Base-by-base conservation (phyloP, 352 stramenopile genomes). In the Globisporangium nagaii region DNA sequence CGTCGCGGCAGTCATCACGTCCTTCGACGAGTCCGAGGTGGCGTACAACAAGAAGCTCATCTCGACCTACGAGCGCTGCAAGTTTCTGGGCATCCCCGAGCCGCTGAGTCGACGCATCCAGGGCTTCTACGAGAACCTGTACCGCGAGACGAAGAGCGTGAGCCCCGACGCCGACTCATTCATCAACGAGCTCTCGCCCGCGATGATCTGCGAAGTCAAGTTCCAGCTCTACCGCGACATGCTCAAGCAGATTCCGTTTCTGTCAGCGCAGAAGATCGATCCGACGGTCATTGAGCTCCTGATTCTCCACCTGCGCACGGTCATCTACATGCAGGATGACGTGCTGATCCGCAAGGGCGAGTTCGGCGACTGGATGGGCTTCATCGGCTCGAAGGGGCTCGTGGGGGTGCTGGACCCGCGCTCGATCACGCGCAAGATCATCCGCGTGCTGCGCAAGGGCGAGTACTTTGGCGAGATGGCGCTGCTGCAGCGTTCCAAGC, bases 321-420 rank as follows among this genome's bases (percentile, higher is more conserved):
- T 88, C 28, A 87, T 87, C 45, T 91, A 91, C 60, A 88, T 89
- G 75, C 79, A 89, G 54, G 81, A 88, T 53, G 81, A 91, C 48
- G 69, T 91, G 15, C 53, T 90, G 11, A 88, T 90, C 30, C 73
- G 81, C 37, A 90, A 91, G 55, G 79, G 79, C n/a, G 81, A 91
- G 59, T 78, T 77, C 28, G 76, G 81, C 11, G 79, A 91, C 60
- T 91, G 81, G 81, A 91, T 91, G 81, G 81, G 79, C 8, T 89
- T 91, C 46, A 88, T 90, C 43, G 78, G 78, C 15, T 86, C 74
- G 13, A 88, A 84, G 57, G 81, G 79, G 1, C 73, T 68, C 1
- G 77, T 88, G 3, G 78, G 75, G 9, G 63, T 91, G n/a, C 60
- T 91, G 4, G 79, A 88, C 39, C 79, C 79, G 4, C 71, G 64